Conservation (phyloP, 257 asterid genomes). For the Linaria vulgaris region DNA sequence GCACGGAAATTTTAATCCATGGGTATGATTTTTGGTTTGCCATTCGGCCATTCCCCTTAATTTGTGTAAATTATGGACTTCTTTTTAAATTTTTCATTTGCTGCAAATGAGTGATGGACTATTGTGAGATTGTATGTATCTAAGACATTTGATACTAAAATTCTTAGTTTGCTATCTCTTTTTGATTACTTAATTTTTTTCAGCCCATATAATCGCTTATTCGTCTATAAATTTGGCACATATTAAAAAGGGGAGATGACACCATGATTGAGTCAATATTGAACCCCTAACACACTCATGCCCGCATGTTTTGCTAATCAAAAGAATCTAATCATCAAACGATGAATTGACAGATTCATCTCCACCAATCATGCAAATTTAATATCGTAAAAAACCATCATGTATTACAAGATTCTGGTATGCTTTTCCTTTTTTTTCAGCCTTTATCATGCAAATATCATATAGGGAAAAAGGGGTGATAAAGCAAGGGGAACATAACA, state of each 20-base stretch:
- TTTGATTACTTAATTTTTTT: too few species aligned
- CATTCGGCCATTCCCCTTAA: slow-evolving; percentile 17
- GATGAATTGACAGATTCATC: not conserved
- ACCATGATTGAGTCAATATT: slow-evolving; percentile 13
- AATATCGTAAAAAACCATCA: too few species aligned
- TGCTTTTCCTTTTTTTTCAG: slow-evolving; percentile 18
- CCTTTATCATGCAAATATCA: not conserved
- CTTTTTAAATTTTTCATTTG: too few species aligned
- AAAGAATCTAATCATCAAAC: slow-evolving; percentile 1
- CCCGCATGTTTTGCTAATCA: not conserved
- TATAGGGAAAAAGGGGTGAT: not conserved
- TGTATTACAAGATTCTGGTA: not conserved
- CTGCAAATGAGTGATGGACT: too few species aligned
- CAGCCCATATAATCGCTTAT: too few species aligned
- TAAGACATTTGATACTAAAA: too few species aligned
- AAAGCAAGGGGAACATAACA: not conserved
- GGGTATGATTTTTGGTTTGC: too few species aligned
- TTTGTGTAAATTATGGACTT: slow-evolving; percentile 9
- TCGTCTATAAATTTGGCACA: too few species aligned
- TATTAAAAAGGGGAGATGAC: too few species aligned
- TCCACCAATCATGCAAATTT: slow-evolving; percentile 16
- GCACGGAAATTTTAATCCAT: too few species aligned
- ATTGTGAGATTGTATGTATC: too few species aligned
- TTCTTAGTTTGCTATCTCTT: too few species aligned
- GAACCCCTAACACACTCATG: not conserved